Evolutionary conservation across 148 eudicot genomes (phyloP), one percentile per base, ranked within the genome.

Genomic region (Chenopodium album): DNA sequence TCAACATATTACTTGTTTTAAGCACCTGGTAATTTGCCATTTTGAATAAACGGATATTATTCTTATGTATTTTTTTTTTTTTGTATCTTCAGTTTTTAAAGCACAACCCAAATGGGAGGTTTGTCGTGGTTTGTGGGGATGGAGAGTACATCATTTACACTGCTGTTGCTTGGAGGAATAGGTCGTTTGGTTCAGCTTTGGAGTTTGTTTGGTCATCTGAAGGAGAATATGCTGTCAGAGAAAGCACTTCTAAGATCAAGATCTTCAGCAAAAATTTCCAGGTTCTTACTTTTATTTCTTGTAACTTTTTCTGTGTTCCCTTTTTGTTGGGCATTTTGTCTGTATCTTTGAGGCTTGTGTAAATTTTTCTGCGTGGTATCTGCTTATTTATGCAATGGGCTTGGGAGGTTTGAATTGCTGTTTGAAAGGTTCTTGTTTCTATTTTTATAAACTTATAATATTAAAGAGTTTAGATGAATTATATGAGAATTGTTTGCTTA

Each of bases 91-190:
- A 96, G 99, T 88, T 84, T 85, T 89, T 96, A 78, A 96, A 89
- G 92, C 98, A 96, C 86, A 96, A 96, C 76, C 97, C 98, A 75
- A 96, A 96, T 89, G 99, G 99, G 87, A 90, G 99, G 91, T 96
- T 96, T 84, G 99, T 94, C 79, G 99, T 94, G 82, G 99, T 94
- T 54, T 96, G 97, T 71, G 99, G 99, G 67, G 98, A 94, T 85
- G 98, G 99, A 83, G 99, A 96, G 63, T 94, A 91, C 82, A 89
- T 94, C 78, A 96, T 92, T 69, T 94, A 92, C 82, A 94, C 98
- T 31, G 94, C 98, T 67, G 89, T 94, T 78, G 98, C 98, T 76
- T 96, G 99, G 98, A 90, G 99, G 86, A 94, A 94, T 85, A 87
- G 95, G 81, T 94, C 99, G 62, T 96, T 91, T 89, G 99, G 99